Evolutionary conservation across 768 basidiomycete genomes (phyloP), one percentile per base, ranked within the genome.

Genomic region (Amanita polypyramis): DNA sequence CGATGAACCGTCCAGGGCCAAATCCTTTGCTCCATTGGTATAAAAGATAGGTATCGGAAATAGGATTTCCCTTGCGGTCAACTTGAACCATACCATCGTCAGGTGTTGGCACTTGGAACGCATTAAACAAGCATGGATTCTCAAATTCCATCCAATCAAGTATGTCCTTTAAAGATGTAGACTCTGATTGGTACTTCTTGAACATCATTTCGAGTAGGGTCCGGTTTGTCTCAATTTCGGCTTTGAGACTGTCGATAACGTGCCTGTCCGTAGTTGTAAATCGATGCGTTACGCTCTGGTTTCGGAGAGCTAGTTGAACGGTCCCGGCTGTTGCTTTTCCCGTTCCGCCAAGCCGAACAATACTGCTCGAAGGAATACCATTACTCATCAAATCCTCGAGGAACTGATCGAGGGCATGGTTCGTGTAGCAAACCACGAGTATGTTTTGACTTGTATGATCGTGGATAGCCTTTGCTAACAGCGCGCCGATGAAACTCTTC

Each of bases 361-460:
- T 75, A 25, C 60, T 65, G 0, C 37, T 8, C 0, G 51, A 36
- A 1, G 75, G 70, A 2, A 86, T 82, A 0, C 79, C 81, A 25
- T 79, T 77, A 15, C 70, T 67, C 2, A 85, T 56, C 2, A 86
- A 70, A 45, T 79, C 76, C 19, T 76, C 74, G 3, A 86, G 67
- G 47, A 86, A 80, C 43, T 83, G 77, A 51, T 85, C 83, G 0
- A 86, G 70, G 0, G 84, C 83, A 38, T 86, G 84, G 49, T 86
- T 86, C 1, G 83, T 86, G 52, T 76, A 85, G 53, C 82, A 84
- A 14, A 82, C 77, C 1, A 85, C 80, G 3, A 85, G 72, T 19
- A 86, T 82, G 0, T 58, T 76, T 43, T 69, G 65, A 0, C 54
- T 14, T 0, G 74, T 74, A 45, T 61, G 60, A 11, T 76, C 70